Evolutionary conservation across 306 rosid genomes (phyloP).

Genomic region (Clitoria ternatea): DNA sequence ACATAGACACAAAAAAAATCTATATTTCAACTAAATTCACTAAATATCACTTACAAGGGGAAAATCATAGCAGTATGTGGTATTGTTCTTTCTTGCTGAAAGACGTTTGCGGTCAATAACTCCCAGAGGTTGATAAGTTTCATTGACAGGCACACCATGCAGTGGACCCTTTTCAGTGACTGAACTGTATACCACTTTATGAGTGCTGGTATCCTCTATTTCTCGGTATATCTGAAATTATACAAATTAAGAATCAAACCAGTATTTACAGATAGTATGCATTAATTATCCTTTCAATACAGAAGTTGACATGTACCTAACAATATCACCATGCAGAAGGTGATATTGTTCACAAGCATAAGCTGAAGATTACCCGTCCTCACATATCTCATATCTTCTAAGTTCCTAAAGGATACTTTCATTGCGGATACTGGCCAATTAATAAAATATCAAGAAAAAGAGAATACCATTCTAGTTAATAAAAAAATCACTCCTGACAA

Average conservation of each 20-base stretch:
- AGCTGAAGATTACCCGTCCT: background rate
- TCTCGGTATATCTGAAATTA: conserved; percentile 77
- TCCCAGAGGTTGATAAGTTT: conserved; percentile 76
- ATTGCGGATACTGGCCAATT: background rate
- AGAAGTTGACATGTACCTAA: conserved; percentile 2
- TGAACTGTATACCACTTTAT: conserved; percentile 66
- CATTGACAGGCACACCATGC: conserved; percentile 72
- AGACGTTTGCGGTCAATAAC: conserved; percentile 78
- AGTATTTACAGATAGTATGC: conserved; percentile 11
- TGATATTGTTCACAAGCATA: background rate
- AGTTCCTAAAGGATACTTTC: background rate
- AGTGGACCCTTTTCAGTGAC: conserved; percentile 54
- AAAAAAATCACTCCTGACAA: background rate
- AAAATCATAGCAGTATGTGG: conserved; percentile 96
- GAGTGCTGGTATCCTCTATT: conserved; percentile 54
- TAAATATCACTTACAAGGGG: conserved; percentile 68
- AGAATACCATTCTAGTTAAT: background rate
- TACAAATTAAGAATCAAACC: conserved; percentile 18
- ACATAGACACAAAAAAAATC: background rate
- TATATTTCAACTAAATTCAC: background rate
- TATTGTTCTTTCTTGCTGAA: conserved; percentile 77
- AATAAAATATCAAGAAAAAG: background rate
- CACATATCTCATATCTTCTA: background rate
- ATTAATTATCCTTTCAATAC: conserved; percentile 1
- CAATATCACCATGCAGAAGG: background rate